Percentiles rank a stretch among this genome's conserved stretches.
These are phyloP conservation scores for Thermothelomyces thermophilus DNA, from an alignment of 2,329 filamentous ascomycete species.

Conservation along the genomic window DNA sequence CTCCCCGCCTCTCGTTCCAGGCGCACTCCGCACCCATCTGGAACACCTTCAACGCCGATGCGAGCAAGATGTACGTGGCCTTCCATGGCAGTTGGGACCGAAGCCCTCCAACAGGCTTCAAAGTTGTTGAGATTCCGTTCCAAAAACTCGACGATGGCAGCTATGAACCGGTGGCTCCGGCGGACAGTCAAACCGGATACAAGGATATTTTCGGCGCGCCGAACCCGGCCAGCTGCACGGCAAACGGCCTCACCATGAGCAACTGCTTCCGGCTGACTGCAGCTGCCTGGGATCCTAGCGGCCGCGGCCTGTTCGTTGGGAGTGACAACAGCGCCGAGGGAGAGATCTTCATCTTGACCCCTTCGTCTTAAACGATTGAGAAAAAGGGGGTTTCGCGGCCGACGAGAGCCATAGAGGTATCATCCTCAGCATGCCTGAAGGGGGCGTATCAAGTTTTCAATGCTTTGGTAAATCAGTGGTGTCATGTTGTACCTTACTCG, in stretches of 20 bases:
- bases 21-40: constrained; percentile 30
- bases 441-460: too few relatives aligned
- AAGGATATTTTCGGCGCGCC: constrained; percentile 26
- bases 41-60: constrained; percentile 28
- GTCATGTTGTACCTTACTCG: too few relatives aligned
- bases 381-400: too few relatives aligned
- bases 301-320: constrained; percentile 31
- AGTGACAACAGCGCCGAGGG: constrained; percentile 34
- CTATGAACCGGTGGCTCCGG: constrained; percentile 28
- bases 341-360: constrained; percentile 28
- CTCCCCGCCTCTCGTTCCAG: constrained; percentile 35
- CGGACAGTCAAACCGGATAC: constrained; percentile 29
- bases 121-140: constrained; percentile 29
- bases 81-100: constrained; percentile 30
- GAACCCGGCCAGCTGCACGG: constrained; percentile 27
- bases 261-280: constrained; percentile 33
- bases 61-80: constrained; percentile 31
- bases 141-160: constrained; percentile 25
- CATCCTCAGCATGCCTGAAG: too few relatives aligned
- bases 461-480: too few relatives aligned
- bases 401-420: too few relatives aligned
- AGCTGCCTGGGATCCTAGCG: constrained; percentile 31
- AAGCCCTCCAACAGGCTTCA: constrained; percentile 28
- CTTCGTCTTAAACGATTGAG: too few relatives aligned
- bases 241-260: constrained; percentile 32